Percentiles rank a stretch among this genome's conserved stretches.
These are phyloP conservation scores for Podospora anserina DNA, from an alignment of 495 filamentous ascomycete genomes.

Conservation along the genomic window DNA sequence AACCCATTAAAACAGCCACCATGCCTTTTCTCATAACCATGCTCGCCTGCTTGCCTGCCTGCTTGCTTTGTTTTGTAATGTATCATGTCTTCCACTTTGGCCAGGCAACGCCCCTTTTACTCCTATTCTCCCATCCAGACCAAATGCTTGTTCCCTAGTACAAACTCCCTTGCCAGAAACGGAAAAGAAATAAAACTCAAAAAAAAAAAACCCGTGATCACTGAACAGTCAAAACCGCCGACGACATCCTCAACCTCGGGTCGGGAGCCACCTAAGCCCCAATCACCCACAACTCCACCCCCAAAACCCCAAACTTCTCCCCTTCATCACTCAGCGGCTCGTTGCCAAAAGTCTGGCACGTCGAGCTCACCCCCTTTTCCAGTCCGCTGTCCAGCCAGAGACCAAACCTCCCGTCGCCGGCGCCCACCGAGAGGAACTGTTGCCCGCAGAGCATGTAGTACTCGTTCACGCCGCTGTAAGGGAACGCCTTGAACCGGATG, in stretches of 20 bases:
- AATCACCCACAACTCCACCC: slow-evolving; percentile 90
- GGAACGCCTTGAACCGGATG: slow-evolving; percentile 94
- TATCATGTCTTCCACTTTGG: not conserved
- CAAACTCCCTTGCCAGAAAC: not conserved
- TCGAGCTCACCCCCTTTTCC: slow-evolving; percentile 75
- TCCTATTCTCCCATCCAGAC: not conserved
- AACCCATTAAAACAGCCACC: not conserved
- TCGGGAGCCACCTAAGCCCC: slow-evolving; percentile 26
- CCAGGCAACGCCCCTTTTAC: not conserved
- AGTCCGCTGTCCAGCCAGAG: slow-evolving; percentile 90
- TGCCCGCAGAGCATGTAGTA: slow-evolving; percentile 92
- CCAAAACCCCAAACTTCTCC: slow-evolving; percentile 85
- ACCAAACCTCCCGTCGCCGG: slow-evolving; percentile 85
- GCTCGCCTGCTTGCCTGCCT: not conserved
- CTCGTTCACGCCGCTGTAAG: slow-evolving; percentile 92
- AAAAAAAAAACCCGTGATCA: not conserved
- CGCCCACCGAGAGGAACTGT: slow-evolving; percentile 80
- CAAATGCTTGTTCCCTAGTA: not conserved
- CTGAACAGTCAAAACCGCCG: not conserved
- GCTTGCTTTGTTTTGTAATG: not conserved
- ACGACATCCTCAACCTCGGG: not conserved
- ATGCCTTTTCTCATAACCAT: not conserved
- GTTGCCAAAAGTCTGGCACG: slow-evolving; percentile 89
- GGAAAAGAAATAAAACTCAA: not conserved
- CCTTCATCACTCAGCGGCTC: slow-evolving; percentile 94